Evolutionary conservation across 768 basidiomycete species (phyloP), one percentile per base, ranked within the genome.

Genomic region (Lentinula raphanica): DNA sequence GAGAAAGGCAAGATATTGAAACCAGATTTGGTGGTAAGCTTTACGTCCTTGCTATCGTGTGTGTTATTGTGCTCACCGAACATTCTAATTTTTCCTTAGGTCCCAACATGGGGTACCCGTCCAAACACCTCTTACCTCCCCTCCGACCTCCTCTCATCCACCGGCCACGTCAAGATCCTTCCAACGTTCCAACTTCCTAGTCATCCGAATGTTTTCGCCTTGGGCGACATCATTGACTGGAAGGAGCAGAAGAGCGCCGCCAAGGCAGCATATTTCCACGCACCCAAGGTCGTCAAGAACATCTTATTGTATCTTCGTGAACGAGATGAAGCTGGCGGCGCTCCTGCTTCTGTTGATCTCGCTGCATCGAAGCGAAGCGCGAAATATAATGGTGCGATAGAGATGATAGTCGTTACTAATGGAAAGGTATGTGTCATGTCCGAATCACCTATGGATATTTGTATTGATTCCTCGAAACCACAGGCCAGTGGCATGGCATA

Each of bases 191-290:
- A 87, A 63, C 67, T 90, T 2, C 64, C 62, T 6, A 70, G 68
- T 0, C 70, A 85, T 66, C 71, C 80, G 0, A 74, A 75, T 59
- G 79, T 90, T 13, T 88, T 85, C 57, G 88, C 87, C 0, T 74
- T 71, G 1, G 87, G 88, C 1, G 88, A 90, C 64, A 76, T 84
- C 58, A 79, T 84, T 59, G 82, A 85, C 40, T 83, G 79, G 74
- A 56, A 69, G 0, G 87, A 87, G 67, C 82, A 87, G 67, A 88
- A 88, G 62, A 85, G 76, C 54, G 67, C 69, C 2, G 67, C 59
- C 11, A 89, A 90, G 66, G 72, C 72, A 0, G 23, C 48, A 1
- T 28, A 12, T 46, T 64, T 63, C 5, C 88, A 89, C 60, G 76
- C 72, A 0, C 59, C 61, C 8, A 61, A 86, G 39, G 71, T 83